Evolutionary conservation across 805 yeast species (phyloP).

Genomic region (Kluyveromyces nonfermentans): DNA sequence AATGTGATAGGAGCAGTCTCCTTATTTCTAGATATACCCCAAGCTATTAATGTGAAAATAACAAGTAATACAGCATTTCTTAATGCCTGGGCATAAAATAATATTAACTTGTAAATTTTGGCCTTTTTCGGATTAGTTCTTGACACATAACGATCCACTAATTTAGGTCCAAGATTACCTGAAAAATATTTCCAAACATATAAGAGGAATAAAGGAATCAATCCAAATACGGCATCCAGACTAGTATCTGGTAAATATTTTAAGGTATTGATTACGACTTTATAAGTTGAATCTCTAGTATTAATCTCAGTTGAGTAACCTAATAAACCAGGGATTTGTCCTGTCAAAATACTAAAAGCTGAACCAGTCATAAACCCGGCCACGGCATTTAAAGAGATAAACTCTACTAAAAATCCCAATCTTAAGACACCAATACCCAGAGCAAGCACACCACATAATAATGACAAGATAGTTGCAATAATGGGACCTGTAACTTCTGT

Average conservation of each 20-base stretch:
- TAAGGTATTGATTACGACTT: constrained; percentile 60
- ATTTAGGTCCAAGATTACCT: constrained; percentile 43
- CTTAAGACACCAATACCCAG: constrained; percentile 74
- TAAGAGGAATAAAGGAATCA: constrained; percentile 62
- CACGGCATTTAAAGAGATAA: constrained; percentile 85
- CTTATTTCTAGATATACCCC: constrained; percentile 56
- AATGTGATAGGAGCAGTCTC: constrained; percentile 38
- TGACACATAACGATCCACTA: constrained; percentile 43
- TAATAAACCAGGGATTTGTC: constrained; percentile 82
- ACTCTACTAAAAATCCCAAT: constrained; percentile 80
- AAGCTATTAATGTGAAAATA: constrained; percentile 73
- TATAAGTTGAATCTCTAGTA: constrained; percentile 62
- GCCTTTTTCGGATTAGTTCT: constrained; percentile 12
- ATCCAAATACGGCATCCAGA: constrained; percentile 83
- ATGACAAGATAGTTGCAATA: constrained; percentile 71
- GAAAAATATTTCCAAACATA: constrained; percentile 62
- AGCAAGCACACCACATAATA: constrained; percentile 80
- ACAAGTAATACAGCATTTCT: constrained; percentile 78
- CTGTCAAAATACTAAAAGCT: constrained; percentile 70
- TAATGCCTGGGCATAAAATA: constrained; percentile 66
- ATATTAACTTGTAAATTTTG: constrained; percentile 28
- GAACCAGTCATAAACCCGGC: constrained; percentile 95
- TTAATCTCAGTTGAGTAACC: constrained; percentile 61
- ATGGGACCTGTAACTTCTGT: constrained; percentile 44
- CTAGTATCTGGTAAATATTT: constrained; percentile 61